Evolutionary conservation across 805 yeast genomes (phyloP).

Genomic region (Allodekkera sacchari): DNA sequence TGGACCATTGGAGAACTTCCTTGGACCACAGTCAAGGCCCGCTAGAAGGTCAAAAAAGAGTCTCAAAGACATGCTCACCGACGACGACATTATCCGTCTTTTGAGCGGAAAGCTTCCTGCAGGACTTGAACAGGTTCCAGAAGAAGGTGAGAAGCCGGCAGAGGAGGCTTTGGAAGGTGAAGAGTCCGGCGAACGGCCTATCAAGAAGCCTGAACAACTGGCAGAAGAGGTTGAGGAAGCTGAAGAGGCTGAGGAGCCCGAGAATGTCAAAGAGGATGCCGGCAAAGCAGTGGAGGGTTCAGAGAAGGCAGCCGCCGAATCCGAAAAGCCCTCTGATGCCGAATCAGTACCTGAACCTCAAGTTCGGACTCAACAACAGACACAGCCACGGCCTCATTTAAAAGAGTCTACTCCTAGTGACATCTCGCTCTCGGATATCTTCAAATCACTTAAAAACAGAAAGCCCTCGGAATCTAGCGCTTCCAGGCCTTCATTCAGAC

Average conservation of each 20-base stretch:
- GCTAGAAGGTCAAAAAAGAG: too few relatives aligned
- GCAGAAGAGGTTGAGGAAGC: neutral
- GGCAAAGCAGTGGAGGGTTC: neutral
- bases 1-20: too few relatives aligned
- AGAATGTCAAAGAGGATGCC: neutral
- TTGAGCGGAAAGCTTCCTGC: too few relatives aligned
- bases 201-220: too few relatives aligned
- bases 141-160: too few relatives aligned
- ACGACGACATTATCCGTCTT: too few relatives aligned
- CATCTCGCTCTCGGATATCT: neutral
- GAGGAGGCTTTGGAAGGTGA: too few relatives aligned
- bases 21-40: too few relatives aligned
- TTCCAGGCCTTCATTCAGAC: slow-evolving; percentile 1
- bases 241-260: neutral
- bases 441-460: neutral
- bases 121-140: too few relatives aligned
- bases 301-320: neutral
- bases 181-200: too few relatives aligned
- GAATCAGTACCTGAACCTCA: slow-evolving; percentile 7
- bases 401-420: slow-evolving; percentile 1
- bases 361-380: too few relatives aligned
- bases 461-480: neutral
- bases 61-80: too few relatives aligned
- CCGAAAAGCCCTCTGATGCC: neutral
- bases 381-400: slow-evolving; percentile 6